phyloP scores from a whole-genome alignment of 345 rosid genomes.

The Citrus hindsii region DNA sequence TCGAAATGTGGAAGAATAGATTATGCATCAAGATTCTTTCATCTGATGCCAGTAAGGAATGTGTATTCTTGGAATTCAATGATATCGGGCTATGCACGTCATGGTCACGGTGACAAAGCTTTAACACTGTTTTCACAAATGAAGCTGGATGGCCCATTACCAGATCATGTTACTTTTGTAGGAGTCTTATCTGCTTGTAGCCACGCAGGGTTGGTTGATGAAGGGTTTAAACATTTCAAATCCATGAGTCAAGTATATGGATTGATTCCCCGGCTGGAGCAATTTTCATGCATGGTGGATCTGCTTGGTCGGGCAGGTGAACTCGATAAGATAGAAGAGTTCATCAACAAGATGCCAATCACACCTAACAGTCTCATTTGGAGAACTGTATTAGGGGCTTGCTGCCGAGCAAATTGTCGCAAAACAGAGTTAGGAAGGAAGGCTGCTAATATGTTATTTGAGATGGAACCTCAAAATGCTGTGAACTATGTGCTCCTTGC shows the following conservation, averaged over 20 bases:
- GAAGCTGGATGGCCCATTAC: slow-evolving; percentile 59
- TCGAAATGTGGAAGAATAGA: slow-evolving; percentile 93
- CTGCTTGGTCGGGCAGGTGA: slow-evolving; percentile 88
- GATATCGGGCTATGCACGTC: slow-evolving; percentile 89
- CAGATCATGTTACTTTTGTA: slow-evolving; percentile 93
- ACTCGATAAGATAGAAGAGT: slow-evolving; percentile 64
- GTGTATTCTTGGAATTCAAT: slow-evolving; percentile 95
- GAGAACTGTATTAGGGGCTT: slow-evolving; percentile 88
- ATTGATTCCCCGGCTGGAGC: slow-evolving; percentile 68
- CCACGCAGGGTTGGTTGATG: slow-evolving; percentile 76
- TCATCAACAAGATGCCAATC: slow-evolving; percentile 64
- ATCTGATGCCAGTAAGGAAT: slow-evolving; percentile 65
- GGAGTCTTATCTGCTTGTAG: slow-evolving; percentile 94
- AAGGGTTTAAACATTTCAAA: slow-evolving; percentile 67
- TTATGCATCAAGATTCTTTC: slow-evolving; percentile 75
- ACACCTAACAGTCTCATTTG: slow-evolving; percentile 79
- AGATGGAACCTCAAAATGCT: slow-evolving; percentile 79
- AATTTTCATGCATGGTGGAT: slow-evolving; percentile 90
- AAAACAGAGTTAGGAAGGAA: slow-evolving; percentile 63
- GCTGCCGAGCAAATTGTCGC: slow-evolving; percentile 61
- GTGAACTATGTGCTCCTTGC: slow-evolving; percentile 86
- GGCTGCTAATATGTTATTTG: slow-evolving; percentile 76
- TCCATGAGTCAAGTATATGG: slow-evolving; percentile 60
- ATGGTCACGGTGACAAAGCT: slow-evolving; percentile 77
- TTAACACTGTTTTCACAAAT: slow-evolving; percentile 54